Percentiles rank a stretch among this genome's conserved stretches.
Evolutionary conservation across 306 rosid species (phyloP).

Genomic region (Luffa aegyptiaca): DNA sequence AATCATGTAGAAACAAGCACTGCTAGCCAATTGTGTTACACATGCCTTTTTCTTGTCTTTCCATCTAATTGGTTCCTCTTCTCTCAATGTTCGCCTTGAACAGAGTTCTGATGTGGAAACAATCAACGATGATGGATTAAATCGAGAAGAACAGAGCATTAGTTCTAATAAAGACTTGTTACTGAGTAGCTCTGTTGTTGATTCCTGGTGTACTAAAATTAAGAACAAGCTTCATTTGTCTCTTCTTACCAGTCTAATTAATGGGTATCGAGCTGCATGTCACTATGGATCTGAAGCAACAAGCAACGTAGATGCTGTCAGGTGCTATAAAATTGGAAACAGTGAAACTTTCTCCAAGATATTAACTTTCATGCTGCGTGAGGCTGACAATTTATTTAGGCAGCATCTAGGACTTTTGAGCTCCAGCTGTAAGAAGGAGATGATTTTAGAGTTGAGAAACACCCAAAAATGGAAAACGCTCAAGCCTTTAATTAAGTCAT

Average conservation of each 20-base stretch:
- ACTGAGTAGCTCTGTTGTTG: slow-evolving; percentile 38
- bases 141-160: slow-evolving; percentile 19
- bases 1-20: not conserved
- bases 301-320: slow-evolving; percentile 20
- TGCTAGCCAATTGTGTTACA: not conserved
- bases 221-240: slow-evolving; percentile 41
- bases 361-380: slow-evolving; percentile 49
- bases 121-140: slow-evolving; percentile 19
- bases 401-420: slow-evolving; percentile 43
- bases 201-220: slow-evolving; percentile 48
- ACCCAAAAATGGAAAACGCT: slow-evolving; percentile 49
- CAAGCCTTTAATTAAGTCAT: slow-evolving; percentile 60
- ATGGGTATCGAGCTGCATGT: slow-evolving; percentile 71
- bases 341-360: slow-evolving; percentile 50
- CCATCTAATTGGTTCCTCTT: not conserved
- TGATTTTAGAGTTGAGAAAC: slow-evolving; percentile 49
- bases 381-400: slow-evolving; percentile 65
- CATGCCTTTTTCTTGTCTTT: not conserved
- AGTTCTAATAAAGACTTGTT: slow-evolving; percentile 21
- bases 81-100: not conserved
- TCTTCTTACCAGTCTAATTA: slow-evolving; percentile 55
- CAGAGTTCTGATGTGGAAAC: slow-evolving; percentile 65
- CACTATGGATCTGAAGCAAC: slow-evolving; percentile 42
- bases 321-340: slow-evolving; percentile 32
- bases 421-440: slow-evolving; percentile 48